phyloP scores from a whole-genome alignment of 306 rosid genomes.

The Astragalus glycyphyllos region DNA sequence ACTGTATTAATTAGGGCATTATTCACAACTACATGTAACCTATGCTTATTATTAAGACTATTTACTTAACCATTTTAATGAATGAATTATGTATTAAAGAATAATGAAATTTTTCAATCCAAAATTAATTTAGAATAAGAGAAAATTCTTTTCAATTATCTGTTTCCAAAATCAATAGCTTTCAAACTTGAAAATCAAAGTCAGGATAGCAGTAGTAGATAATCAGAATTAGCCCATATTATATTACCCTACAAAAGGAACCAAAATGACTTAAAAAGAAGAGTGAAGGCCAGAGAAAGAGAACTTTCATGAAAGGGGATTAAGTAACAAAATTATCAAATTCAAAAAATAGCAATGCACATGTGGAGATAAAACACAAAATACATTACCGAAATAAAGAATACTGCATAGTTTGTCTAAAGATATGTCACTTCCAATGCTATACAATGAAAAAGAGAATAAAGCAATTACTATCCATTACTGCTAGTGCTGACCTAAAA shows the following conservation, averaged over 20 bases:
- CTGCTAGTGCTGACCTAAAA: conserved; percentile 31
- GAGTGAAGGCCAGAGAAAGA: conserved; percentile 22
- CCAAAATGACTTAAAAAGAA: conserved; percentile 21
- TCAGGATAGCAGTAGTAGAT: conserved; percentile 21
- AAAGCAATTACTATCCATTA: conserved; percentile 27
- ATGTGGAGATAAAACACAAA: neutral
- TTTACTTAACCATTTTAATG: conserved; percentile 17
- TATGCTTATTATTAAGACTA: neutral
- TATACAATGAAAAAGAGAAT: conserved; percentile 9
- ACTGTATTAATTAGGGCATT: conserved; percentile 25
- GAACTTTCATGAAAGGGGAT: conserved; percentile 16
- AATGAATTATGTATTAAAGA: conserved; percentile 6
- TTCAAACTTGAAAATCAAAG: conserved; percentile 33
- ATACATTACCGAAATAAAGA: conserved; percentile 16
- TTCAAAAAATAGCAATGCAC: conserved; percentile 30
- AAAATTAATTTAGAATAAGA: conserved; percentile 5
- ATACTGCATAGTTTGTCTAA: conserved; percentile 28
- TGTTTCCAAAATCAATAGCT: conserved; percentile 35
- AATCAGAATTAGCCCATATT: conserved; percentile 11
- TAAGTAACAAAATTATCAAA: conserved; percentile 6
- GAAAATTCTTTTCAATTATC: conserved; percentile 26
- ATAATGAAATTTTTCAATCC: conserved; percentile 18
- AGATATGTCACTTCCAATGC: neutral
- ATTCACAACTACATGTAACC: conserved; percentile 32
- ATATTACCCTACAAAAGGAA: conserved; percentile 18